Conservation (phyloP, 352 stramenopile species). For the Phytophthora pseudosyringae region DNA sequence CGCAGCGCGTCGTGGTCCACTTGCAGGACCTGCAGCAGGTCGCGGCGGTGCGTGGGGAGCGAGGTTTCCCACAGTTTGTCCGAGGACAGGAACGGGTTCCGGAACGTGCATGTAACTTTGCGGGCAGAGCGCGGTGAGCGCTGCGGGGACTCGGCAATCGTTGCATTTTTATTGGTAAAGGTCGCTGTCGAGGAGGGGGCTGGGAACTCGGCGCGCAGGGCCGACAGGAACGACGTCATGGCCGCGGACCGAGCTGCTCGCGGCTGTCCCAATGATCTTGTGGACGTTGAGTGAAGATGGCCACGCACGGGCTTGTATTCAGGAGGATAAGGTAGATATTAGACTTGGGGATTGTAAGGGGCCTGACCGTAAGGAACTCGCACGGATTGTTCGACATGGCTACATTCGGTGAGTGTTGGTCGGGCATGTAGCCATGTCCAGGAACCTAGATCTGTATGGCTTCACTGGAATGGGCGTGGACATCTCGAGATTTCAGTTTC, state of each 20-base stretch:
- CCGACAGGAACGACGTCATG: conserved; percentile 46
- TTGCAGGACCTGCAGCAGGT: conserved; percentile 57
- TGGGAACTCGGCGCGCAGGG: conserved; percentile 37
- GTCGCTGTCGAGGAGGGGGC: not conserved
- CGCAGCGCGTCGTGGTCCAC: conserved; percentile 63
- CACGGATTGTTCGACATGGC: conserved; percentile 20
- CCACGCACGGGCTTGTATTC: conserved; percentile 29
- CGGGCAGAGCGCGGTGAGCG: not conserved
- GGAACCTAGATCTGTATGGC: too few relatives aligned
- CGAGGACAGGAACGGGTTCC: conserved; percentile 42
- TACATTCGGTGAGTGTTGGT: conserved; percentile 23
- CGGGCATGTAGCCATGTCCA: conserved; percentile 2
- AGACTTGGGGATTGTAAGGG: conserved; percentile 11
- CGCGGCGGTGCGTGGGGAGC: conserved; percentile 31
- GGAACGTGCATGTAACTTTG: conserved; percentile 29
- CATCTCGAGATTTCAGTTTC: too few relatives aligned
- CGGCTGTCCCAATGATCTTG: conserved; percentile 20
- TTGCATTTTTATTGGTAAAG: conserved; percentile 12
- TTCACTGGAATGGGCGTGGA: too few relatives aligned
- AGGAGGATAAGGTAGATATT: not conserved
- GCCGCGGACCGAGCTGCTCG: not conserved
- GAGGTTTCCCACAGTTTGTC: conserved; percentile 41
- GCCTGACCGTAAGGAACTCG: conserved; percentile 13
- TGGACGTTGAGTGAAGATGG: conserved; percentile 1
- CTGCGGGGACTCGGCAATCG: conserved; percentile 5